These are phyloP conservation scores for Gleditsia sinensis DNA, from an alignment of 306 rosid genomes.

Conservation along the genomic window DNA sequence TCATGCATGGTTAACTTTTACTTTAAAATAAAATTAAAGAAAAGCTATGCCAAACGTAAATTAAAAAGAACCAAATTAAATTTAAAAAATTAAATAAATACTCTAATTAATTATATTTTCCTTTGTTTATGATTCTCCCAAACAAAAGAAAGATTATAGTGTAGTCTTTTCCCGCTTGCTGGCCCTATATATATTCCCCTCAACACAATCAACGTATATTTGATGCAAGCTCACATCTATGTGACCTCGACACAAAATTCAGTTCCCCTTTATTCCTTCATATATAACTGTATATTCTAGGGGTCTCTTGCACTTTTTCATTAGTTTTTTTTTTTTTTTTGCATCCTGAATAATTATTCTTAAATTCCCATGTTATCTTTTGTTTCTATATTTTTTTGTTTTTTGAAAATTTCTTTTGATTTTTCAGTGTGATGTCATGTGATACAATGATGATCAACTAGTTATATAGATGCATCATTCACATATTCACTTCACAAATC, in stretches of 20 bases:
- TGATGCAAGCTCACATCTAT: neutral
- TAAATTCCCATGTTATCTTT: neutral
- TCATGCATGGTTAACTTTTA: too few relatives aligned
- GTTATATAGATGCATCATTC: conserved; percentile 15
- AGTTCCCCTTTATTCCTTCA: neutral
- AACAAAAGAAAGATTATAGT: too few relatives aligned
- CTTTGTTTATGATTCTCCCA: too few relatives aligned
- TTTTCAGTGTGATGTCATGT: conserved; percentile 31
- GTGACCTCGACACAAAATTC: conserved; percentile 18
- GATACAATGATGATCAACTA: conserved; percentile 39
- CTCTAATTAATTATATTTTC: too few relatives aligned
- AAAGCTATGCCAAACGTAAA: too few relatives aligned
- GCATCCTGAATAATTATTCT: neutral
- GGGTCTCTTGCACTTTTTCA: neutral
- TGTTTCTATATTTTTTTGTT: neutral
- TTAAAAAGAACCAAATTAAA: too few relatives aligned
- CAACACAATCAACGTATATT: neutral
- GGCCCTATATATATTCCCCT: conserved; percentile 6
- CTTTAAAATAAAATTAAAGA: too few relatives aligned
- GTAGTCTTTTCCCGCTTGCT: too few relatives aligned
- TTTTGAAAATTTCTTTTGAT: neutral
- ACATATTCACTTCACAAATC: conserved; percentile 14
- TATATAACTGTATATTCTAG: neutral
- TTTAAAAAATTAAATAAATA: too few relatives aligned
- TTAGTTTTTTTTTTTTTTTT: neutral